Conservation (phyloP, 2,329 filamentous ascomycete species). For the Keithomyces neogunnii region DNA sequence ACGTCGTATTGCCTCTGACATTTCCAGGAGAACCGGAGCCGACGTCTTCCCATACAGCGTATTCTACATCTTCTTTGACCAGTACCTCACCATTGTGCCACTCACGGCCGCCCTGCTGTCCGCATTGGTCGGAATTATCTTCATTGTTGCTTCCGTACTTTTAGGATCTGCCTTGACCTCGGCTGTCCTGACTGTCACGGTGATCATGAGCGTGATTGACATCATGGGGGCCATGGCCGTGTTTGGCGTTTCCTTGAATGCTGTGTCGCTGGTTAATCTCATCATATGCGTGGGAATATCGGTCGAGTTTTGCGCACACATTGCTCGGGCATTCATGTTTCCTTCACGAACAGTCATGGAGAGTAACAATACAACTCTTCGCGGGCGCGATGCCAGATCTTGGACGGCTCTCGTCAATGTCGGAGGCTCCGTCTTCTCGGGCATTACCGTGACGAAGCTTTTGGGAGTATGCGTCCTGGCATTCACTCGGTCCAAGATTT, state of each 20-base stretch:
- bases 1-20: conserved; percentile 73
- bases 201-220: conserved; percentile 88
- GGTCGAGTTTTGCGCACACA: conserved; percentile 96
- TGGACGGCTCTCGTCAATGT: conserved; percentile 95
- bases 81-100: conserved; percentile 78
- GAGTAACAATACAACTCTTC: conserved; percentile 63
- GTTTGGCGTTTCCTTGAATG: conserved; percentile 82
- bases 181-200: conserved; percentile 73
- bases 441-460: conserved; percentile 93
- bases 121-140: conserved; percentile 77
- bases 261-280: conserved; percentile 89
- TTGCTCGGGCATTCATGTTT: conserved; percentile 93
- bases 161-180: conserved; percentile 80
- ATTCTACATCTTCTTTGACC: conserved; percentile 99
- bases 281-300: conserved; percentile 95
- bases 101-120: conserved; percentile 74
- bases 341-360: conserved; percentile 78
- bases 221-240: conserved; percentile 94
- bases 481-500: conserved; percentile 95
- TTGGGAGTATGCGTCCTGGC: conserved; percentile 86
- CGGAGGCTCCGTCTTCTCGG: conserved; percentile 87
- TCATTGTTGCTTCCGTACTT: conserved; percentile 68
- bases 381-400: conserved; percentile 73
- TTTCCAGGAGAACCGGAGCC: conserved; percentile 62
- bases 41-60: conserved; percentile 95